Conservation (phyloP, 148 eudicot species). For the Selenicereus undatus region DNA sequence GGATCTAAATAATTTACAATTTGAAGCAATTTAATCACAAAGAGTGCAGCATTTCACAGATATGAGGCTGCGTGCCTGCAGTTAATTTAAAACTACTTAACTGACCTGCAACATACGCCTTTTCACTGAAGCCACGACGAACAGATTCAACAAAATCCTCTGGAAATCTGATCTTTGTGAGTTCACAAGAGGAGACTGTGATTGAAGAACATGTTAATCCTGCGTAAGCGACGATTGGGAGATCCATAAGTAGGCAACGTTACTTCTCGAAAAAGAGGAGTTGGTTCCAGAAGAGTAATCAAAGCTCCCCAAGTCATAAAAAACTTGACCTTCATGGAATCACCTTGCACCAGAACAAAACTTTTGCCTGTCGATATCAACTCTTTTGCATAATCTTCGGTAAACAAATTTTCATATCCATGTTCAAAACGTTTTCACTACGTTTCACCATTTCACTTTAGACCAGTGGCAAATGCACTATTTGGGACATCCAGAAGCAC, state of each 20-base stretch:
- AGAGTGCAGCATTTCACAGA: not conserved
- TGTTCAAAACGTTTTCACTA: not conserved
- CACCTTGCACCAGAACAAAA: not conserved
- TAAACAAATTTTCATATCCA: not conserved
- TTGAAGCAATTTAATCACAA: not conserved
- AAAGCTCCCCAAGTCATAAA: not conserved
- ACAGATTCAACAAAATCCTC: not conserved
- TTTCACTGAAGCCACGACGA: not conserved
- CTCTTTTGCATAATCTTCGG: not conserved
- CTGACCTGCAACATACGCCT: constrained; percentile 14
- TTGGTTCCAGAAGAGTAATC: not conserved
- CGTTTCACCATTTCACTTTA: not conserved
- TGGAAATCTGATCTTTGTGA: not conserved
- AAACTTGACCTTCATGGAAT: not conserved
- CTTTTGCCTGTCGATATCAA: not conserved
- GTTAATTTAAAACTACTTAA: constrained; percentile 6
- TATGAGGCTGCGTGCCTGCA: not conserved
- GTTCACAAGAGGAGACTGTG: not conserved
- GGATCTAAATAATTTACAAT: not conserved
- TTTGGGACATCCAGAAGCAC: constrained; percentile 23
- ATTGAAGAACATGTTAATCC: not conserved
- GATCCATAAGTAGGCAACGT: not conserved
- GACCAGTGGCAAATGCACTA: not conserved
- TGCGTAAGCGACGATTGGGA: not conserved
- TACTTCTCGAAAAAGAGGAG: not conserved